These are phyloP conservation scores for Solanum sejunctum DNA, from an alignment of 257 asterid genomes.

Conservation along the genomic window DNA sequence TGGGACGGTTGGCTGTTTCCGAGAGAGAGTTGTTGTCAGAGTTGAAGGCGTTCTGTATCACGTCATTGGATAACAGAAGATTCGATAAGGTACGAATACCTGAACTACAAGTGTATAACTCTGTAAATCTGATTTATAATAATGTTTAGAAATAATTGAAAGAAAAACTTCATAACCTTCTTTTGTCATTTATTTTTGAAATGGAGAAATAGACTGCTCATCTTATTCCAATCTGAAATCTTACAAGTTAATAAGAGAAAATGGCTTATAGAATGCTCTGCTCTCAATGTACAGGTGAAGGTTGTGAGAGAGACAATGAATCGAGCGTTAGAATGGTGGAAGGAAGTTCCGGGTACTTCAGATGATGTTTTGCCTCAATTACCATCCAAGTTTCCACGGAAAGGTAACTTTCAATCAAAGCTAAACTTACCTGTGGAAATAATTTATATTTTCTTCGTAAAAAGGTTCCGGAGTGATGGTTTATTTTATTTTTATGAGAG, in stretches of 20 bases:
- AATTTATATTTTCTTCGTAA: neutral
- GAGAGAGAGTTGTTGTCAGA: conserved; percentile 31
- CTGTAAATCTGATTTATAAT: neutral
- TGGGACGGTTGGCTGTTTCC: conserved; percentile 41
- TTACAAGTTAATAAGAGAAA: neutral
- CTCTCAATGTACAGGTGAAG: conserved; percentile 41
- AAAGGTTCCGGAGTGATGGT: neutral
- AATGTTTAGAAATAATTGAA: neutral
- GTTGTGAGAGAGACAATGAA: conserved; percentile 81
- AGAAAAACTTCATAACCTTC: neutral
- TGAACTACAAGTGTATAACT: neutral
- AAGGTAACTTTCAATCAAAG: conserved; percentile 25
- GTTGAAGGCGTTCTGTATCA: conserved; percentile 34
- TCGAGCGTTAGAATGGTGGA: conserved; percentile 68
- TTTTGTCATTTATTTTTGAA: neutral
- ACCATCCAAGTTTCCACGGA: conserved; percentile 27
- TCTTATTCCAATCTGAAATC: neutral
- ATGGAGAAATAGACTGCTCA: neutral
- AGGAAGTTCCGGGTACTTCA: conserved; percentile 25
- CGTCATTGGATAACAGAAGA: conserved; percentile 49
- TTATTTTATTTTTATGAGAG: neutral
- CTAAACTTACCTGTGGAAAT: neutral
- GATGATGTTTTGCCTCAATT: conserved; percentile 21
- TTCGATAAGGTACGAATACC: conserved; percentile 56
- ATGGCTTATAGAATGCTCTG: neutral